These are phyloP conservation scores for Scenedesmus sp. DNA, from an alignment of 163 green algal species.

Conservation along the genomic window DNA sequence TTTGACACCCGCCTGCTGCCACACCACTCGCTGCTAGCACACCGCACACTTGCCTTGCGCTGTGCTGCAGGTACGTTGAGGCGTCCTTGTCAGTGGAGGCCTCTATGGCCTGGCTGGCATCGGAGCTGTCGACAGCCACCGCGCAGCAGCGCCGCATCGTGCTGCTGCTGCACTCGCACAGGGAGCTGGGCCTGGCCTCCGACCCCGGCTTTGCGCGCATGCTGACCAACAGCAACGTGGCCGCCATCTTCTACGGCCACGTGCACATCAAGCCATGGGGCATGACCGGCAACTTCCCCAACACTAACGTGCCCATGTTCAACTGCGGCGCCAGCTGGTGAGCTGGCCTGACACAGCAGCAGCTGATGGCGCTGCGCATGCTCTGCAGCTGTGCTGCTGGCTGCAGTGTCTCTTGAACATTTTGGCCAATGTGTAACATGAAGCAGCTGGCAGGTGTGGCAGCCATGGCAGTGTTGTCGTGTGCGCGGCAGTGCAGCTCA, in stretches of 20 bases:
- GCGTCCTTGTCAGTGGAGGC: not conserved
- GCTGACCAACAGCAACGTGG: conserved; percentile 42
- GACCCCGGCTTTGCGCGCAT: conserved; percentile 47
- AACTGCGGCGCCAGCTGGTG: conserved; percentile 56
- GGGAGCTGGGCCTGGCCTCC: conserved; percentile 32
- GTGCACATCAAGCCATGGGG: conserved; percentile 58
- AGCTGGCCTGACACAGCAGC: not conserved
- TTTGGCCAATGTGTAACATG: no score
- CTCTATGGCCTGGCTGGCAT: conserved; percentile 50
- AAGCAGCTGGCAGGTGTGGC: no score
- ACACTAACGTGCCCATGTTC: conserved; percentile 56
- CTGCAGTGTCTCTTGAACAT: no score
- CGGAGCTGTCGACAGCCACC: conserved; percentile 46
- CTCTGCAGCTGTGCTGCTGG: no score
- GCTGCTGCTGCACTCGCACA: conserved; percentile 52
- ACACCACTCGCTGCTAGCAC: not conserved
- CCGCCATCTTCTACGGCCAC: conserved; percentile 58
- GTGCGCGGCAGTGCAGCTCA: no score
- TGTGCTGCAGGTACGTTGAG: conserved; percentile 27
- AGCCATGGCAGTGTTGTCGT: no score
- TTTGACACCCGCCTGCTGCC: not conserved
- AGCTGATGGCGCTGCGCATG: not conserved
- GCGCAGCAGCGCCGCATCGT: conserved; percentile 45
- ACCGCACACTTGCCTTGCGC: not conserved
- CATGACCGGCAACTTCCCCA: conserved; percentile 40